Evolutionary conservation across 441 rosid species (phyloP).

Genomic region (Gossypium lobatum): DNA sequence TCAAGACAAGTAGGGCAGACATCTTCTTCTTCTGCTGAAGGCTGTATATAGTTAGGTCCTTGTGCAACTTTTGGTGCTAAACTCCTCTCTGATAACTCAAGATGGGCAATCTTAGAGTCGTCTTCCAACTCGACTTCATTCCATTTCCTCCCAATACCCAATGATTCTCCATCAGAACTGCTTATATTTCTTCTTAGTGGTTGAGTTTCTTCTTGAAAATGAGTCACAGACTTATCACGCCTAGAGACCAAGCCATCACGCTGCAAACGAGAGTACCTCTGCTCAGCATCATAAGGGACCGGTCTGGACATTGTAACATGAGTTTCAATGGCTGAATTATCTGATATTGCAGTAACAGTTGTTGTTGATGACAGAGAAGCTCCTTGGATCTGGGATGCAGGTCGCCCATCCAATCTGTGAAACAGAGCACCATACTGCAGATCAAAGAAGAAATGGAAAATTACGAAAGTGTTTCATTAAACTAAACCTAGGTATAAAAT

Average conservation of each 20-base stretch:
- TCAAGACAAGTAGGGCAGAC: conserved; percentile 92
- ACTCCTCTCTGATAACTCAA: conserved; percentile 40
- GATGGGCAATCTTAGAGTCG: conserved; percentile 31
- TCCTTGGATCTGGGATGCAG: conserved; percentile 36
- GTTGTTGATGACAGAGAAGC: conserved; percentile 36
- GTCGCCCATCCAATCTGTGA: conserved; percentile 55
- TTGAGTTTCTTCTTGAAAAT: conserved; percentile 52
- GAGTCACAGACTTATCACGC: conserved; percentile 44
- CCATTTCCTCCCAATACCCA: conserved; percentile 45
- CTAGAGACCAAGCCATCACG: conserved; percentile 67
- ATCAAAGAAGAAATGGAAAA: conserved; percentile 14
- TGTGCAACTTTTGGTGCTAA: conserved; percentile 26
- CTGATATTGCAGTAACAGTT: conserved; percentile 21
- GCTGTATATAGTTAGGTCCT: conserved; percentile 30
- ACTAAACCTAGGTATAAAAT: neutral
- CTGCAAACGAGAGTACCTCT: conserved; percentile 46
- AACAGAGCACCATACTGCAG: conserved; percentile 45
- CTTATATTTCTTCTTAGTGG: conserved; percentile 56
- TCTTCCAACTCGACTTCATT: conserved; percentile 47
- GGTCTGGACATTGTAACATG: conserved; percentile 37
- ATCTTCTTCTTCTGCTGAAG: conserved; percentile 69
- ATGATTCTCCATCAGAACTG: conserved; percentile 47
- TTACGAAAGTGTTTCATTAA: conserved; percentile 9
- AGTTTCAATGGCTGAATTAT: conserved; percentile 31
- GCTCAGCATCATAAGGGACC: conserved; percentile 45